phyloP scores from a whole-genome alignment of 306 rosid genomes.

The Castanea crenata region DNA sequence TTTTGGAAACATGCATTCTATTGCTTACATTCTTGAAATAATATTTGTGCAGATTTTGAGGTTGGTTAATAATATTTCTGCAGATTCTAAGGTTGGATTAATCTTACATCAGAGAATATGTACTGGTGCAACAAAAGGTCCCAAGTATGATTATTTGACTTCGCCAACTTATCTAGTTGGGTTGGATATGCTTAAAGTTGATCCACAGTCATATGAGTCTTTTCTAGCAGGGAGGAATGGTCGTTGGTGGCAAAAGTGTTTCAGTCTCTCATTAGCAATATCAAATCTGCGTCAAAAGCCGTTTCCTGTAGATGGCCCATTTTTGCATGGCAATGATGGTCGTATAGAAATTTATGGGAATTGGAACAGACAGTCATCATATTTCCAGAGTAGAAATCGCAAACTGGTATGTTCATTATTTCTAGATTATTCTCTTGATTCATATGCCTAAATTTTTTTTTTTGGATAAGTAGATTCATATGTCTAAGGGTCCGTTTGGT shows the following conservation, averaged over 20 bases:
- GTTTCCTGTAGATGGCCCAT: conserved; percentile 39
- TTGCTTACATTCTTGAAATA: conserved; percentile 17
- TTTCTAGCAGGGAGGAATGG: conserved; percentile 45
- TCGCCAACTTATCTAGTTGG: conserved; percentile 77
- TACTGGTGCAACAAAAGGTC: conserved; percentile 41
- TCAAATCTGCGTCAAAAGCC: conserved; percentile 54
- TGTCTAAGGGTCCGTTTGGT: background rate
- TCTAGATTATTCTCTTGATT: conserved; percentile 17
- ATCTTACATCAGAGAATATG: conserved; percentile 24
- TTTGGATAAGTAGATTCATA: background rate
- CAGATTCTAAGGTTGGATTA: conserved; percentile 50
- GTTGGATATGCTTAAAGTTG: conserved; percentile 65
- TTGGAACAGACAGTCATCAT: conserved; percentile 64
- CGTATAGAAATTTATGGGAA: conserved; percentile 66
- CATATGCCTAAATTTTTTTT: background rate
- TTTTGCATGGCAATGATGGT: conserved; percentile 50
- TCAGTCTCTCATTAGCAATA: conserved; percentile 64
- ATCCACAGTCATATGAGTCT: conserved; percentile 48
- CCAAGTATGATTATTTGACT: conserved; percentile 37
- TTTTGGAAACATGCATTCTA: conserved; percentile 1
- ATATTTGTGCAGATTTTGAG: background rate
- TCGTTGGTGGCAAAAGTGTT: conserved; percentile 71
- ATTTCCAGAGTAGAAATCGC: conserved; percentile 65
- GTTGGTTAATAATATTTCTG: conserved; percentile 20
- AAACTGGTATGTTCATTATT: conserved; percentile 67